Evolutionary conservation across 192 early-diverging fungal genomes (phyloP), one percentile per base, ranked within the genome.

Genomic region (Rhizoclosmatium globosum): DNA sequence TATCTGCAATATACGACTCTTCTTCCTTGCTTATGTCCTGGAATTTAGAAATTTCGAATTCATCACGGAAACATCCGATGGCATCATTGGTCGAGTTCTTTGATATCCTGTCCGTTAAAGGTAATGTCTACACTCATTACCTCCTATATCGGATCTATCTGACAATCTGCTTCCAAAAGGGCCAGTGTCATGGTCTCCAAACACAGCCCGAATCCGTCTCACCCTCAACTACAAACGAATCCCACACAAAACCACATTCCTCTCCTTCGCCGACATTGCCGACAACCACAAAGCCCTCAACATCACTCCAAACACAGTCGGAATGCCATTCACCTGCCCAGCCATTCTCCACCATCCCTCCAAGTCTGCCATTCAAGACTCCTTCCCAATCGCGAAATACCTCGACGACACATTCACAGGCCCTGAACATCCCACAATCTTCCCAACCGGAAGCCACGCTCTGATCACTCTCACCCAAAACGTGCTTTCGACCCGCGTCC

Each of bases 151-250:
- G 53, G 11, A n/a, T n/a, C 11, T n/a, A 56, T 15, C 53, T 56
- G 9, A 9, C 53, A n/a, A 9, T 56, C 53, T 56, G 11, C 1
- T n/a, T 56, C 11, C 53, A n/a, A 56, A 13, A 68, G 66, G 43
- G 11, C 23, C 4, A 4, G 66, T 68, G 6, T 68, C 70, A 4
- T 72, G 70, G 70, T 58, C 47, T 13, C 70, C 70, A 31, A 57
- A 72, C 50, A 72, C 70, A 7, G 70, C 43, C 70, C 3, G 31
- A 23, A 57, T 45, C 9, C 46, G 70, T 4, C 4, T 72, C 19
- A 21, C 48, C 4, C 53, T 72, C 48, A 72, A 72, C 53, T 72
- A 72, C 53, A 48, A 57, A 21, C 48, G 39, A 23, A 72, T 72
- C 38, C 50, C 47, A 0, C 50, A 57, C 70, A 59, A 72, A 17